These are phyloP conservation scores for Pelargonium citronellum DNA, from an alignment of 441 rosid species.

Conservation along the genomic window DNA sequence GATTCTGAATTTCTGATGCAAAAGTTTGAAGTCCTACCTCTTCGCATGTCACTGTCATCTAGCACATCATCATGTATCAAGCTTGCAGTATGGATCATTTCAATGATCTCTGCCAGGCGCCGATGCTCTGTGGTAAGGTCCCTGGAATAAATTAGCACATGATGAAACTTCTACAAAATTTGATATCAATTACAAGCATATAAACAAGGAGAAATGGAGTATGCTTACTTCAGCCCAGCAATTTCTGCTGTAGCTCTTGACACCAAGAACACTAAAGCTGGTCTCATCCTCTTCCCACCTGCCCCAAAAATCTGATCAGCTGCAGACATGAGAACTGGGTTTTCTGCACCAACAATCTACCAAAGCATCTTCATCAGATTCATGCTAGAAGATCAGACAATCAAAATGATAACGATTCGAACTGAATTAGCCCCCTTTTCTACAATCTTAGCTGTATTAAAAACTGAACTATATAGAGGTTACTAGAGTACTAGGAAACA, in stretches of 20 bases:
- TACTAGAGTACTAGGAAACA: background rate
- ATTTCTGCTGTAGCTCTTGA: constrained; percentile 87
- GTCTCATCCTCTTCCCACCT: constrained; percentile 97
- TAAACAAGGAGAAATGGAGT: constrained; percentile 10
- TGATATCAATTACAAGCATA: constrained; percentile 10
- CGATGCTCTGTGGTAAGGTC: constrained; percentile 71
- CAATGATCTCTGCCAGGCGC: constrained; percentile 89
- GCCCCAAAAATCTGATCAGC: constrained; percentile 96
- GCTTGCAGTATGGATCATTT: constrained; percentile 97
- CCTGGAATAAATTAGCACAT: constrained; percentile 34
- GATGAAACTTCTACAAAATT: constrained; percentile 15
- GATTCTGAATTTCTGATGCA: background rate
- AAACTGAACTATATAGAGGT: background rate
- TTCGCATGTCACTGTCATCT: constrained; percentile 84
- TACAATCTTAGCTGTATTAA: too few species aligned
- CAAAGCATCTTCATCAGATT: constrained; percentile 31
- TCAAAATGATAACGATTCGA: background rate
- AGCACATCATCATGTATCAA: constrained; percentile 90
- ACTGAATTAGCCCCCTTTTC: background rate
- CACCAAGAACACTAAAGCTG: constrained; percentile 84
- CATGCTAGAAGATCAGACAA: constrained; percentile 8
- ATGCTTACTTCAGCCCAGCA: constrained; percentile 55
- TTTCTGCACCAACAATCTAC: constrained; percentile 93
- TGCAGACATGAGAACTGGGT: constrained; percentile 84
- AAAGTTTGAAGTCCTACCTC: constrained; percentile 43